Percentiles rank a stretch among this genome's conserved stretches.
These are phyloP conservation scores for Strobilomyces confusus DNA, from an alignment of 768 basidiomycete species.

Conservation along the genomic window DNA sequence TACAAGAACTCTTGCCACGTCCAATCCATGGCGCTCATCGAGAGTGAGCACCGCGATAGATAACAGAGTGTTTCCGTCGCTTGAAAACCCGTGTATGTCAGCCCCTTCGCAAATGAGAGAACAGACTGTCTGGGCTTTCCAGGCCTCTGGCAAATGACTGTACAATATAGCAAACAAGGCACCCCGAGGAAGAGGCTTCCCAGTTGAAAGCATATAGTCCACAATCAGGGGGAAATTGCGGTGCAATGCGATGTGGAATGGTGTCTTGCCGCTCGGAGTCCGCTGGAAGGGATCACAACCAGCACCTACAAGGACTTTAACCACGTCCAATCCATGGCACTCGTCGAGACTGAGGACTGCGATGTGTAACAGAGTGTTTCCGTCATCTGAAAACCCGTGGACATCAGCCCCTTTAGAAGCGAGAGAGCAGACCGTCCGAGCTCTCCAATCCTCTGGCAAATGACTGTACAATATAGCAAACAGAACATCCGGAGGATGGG, in stretches of 20 bases:
- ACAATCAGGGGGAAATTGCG: no score
- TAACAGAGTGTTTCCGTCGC: not conserved
- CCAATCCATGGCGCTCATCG: not conserved
- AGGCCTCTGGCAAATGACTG: not conserved
- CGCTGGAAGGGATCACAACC: not conserved
- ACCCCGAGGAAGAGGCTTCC: not conserved
- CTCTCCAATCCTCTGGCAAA: not conserved
- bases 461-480: not conserved
- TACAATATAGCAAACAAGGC: not conserved
- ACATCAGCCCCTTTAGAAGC: not conserved
- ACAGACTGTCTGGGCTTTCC: not conserved
- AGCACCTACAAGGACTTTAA: not conserved
- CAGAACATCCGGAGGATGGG: not conserved
- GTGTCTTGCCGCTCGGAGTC: not conserved
- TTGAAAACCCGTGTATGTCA: not conserved
- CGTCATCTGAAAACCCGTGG: not conserved
- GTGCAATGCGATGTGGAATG: slow-evolving; percentile 2
- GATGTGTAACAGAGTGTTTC: not conserved
- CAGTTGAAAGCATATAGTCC: not conserved
- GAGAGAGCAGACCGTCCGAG: not conserved
- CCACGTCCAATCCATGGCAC: not conserved
- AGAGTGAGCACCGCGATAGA: not conserved
- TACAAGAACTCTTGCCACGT: not conserved
- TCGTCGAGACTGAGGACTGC: not conserved
- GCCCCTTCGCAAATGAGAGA: not conserved